Conservation (phyloP, 2,329 filamentous ascomycete species). For the Truncatella angustata region DNA sequence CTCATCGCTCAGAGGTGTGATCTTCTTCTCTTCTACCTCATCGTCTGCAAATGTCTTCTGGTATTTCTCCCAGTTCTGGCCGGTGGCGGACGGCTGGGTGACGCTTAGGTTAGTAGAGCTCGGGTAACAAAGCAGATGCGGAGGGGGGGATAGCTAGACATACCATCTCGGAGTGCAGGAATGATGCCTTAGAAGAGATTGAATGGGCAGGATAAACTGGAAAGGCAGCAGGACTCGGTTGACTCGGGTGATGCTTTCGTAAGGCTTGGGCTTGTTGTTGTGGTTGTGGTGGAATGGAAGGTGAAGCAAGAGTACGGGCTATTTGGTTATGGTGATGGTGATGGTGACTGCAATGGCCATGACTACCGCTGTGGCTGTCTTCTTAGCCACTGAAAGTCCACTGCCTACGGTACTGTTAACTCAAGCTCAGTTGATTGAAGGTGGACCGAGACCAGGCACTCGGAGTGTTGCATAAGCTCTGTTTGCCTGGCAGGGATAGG, state of each 20-base stretch:
- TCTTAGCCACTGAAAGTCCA: no score
- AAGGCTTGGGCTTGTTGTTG: no score
- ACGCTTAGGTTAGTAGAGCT: conserved; percentile 21
- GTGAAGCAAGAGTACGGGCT: no score
- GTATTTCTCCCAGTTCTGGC: conserved; percentile 97
- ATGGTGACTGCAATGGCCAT: no score
- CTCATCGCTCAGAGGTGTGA: conserved; percentile 95
- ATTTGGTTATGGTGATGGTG: no score
- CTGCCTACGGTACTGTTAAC: no score
- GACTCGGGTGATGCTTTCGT: no score
- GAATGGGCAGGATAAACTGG: conserved; percentile 6
- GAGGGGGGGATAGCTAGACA: neutral
- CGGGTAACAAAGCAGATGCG: neutral
- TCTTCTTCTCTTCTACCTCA: conserved; percentile 99
- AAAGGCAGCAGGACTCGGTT: no score
- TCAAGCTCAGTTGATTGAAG: no score
- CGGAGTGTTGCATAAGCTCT: conserved; percentile 10
- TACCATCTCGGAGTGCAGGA: conserved; percentile 32
- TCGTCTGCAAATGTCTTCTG: conserved; percentile 96
- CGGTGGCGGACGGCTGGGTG: conserved; percentile 86
- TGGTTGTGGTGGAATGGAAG: no score
- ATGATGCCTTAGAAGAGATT: no score
- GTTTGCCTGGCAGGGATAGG: conserved; percentile 8
- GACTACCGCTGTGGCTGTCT: no score
- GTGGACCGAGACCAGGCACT: neutral